These are phyloP conservation scores for Flammula alnicola DNA, from an alignment of 1,284 basidiomycete genomes.

Conservation along the genomic window DNA sequence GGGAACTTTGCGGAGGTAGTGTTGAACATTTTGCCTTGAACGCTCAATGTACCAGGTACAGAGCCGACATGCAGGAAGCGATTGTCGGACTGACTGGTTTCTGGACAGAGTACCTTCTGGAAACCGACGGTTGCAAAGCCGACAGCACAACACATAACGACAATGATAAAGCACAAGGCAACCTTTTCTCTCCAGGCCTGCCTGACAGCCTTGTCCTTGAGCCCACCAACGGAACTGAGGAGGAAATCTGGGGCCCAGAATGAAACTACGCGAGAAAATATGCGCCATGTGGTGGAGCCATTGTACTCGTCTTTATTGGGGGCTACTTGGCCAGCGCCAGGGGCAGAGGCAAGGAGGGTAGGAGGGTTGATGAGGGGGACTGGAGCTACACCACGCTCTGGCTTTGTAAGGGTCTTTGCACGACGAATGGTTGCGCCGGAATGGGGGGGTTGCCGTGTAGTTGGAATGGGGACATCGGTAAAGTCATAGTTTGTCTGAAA, in stretches of 20 bases:
- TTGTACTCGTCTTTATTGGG: conserved; percentile 40
- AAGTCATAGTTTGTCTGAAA: conserved; percentile 59
- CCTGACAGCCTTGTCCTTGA: conserved; percentile 77
- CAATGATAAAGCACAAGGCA: conserved; percentile 87
- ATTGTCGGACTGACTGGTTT: conserved; percentile 59
- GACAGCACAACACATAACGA: conserved; percentile 78
- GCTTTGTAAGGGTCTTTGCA: conserved; percentile 94
- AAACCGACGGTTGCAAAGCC: conserved; percentile 96
- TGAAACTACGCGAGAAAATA: conserved; percentile 81
- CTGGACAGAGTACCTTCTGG: conserved; percentile 90
- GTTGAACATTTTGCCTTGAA: conserved; percentile 83
- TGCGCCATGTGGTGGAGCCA: conserved; percentile 78
- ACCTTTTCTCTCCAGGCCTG: conserved; percentile 99
- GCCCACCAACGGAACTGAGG: conserved; percentile 76
- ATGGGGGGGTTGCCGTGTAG: conserved; percentile 57
- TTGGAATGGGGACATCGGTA: conserved; percentile 72
- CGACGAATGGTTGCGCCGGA: conserved; percentile 71
- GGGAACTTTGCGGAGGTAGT: conserved; percentile 61
- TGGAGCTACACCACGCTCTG: conserved; percentile 92
- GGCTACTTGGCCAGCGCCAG: conserved; percentile 42
- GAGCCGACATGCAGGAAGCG: conserved; percentile 73
- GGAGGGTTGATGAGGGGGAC: conserved; percentile 87
- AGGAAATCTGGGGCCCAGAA: conserved; percentile 91
- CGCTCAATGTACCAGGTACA: conserved; percentile 66
- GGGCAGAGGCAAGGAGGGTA: conserved; percentile 37